These are phyloP conservation scores for Tanozyma kutaoensis DNA, from an alignment of 805 yeast species.

Conservation along the genomic window DNA sequence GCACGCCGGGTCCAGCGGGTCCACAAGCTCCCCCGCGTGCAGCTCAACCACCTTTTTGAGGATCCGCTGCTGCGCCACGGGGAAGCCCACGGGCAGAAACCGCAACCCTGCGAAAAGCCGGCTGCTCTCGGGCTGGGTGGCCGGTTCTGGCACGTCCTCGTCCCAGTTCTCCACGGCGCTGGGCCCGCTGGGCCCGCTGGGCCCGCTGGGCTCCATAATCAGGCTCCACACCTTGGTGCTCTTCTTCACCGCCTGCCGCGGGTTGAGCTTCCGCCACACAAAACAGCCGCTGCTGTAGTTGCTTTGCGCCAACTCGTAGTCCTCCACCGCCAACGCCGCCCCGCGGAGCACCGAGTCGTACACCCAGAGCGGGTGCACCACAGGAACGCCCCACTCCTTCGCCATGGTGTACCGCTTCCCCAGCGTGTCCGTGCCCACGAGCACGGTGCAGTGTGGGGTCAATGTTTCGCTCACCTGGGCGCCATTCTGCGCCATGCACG, in stretches of 20 bases:
- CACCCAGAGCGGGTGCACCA: conserved; percentile 39
- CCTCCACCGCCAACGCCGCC: conserved; percentile 25
- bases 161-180: not conserved
- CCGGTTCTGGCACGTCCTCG: not conserved
- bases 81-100: conserved; percentile 32
- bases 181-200: conserved; percentile 2
- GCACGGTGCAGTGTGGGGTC: conserved; percentile 26
- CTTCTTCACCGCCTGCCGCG: conserved; percentile 1
- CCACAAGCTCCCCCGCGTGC: conserved; percentile 27
- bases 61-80: conserved; percentile 18
- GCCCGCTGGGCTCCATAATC: conserved; percentile 18
- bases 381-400: conserved; percentile 37
- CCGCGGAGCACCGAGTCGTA: conserved; percentile 31
- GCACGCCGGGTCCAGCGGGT: conserved; percentile 6
- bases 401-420: conserved; percentile 45
- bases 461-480: conserved; percentile 40
- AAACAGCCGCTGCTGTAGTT: conserved; percentile 14
- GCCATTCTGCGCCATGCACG: conserved; percentile 27
- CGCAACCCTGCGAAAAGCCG: conserved; percentile 25
- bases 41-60: conserved; percentile 29
- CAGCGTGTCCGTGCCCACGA: conserved; percentile 34
- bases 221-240: conserved; percentile 23
- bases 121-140: conserved; percentile 1
- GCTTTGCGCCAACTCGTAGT: conserved; percentile 20
- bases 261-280: conserved; percentile 20